Conservation (phyloP, 208 protist genomes). For the Crithidia expoeki region DNA sequence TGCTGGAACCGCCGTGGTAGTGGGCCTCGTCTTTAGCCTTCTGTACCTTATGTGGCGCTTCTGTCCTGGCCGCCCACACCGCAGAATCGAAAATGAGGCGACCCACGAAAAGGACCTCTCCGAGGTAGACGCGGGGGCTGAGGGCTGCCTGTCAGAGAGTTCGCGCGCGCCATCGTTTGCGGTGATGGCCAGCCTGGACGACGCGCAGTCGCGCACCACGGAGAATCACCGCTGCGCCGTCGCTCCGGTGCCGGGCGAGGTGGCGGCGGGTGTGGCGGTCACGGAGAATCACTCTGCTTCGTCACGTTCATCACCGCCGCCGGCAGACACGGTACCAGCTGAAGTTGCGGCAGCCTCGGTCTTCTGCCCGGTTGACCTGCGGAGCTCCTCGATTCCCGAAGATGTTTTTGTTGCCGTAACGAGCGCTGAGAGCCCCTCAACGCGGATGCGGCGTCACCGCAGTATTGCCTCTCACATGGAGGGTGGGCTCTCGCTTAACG, state of each 20-base stretch:
- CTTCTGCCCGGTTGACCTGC: not conserved
- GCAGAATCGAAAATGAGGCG: not conserved
- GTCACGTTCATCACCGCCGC: no score
- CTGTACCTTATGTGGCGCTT: conserved; percentile 3
- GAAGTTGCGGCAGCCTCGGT: not conserved
- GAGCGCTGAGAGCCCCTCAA: not conserved
- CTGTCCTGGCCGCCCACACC: not conserved
- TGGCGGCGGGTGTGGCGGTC: no score
- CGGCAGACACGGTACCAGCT: no score
- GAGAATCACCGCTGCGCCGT: no score
- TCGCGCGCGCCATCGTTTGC: no score
- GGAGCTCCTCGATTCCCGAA: not conserved
- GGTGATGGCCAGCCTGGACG: no score
- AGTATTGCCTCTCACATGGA: conserved; percentile 10
- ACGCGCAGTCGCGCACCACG: no score
- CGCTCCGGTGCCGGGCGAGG: no score
- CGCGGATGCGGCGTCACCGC: not conserved
- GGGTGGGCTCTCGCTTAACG: conserved; percentile 3
- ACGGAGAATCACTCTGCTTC: no score
- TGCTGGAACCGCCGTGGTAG: not conserved
- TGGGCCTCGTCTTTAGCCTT: not conserved
- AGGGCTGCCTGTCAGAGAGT: not conserved
- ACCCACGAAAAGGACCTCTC: not conserved
- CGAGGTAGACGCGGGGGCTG: not conserved
- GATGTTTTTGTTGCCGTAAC: not conserved